A percentile compares a stretch with the other conserved stretches of the same genome.
These are phyloP conservation scores for Bryoerythrophyllum caledonicum DNA, from an alignment of 225 moss, liverwort and hornwort genomes.

Conservation along the genomic window DNA sequence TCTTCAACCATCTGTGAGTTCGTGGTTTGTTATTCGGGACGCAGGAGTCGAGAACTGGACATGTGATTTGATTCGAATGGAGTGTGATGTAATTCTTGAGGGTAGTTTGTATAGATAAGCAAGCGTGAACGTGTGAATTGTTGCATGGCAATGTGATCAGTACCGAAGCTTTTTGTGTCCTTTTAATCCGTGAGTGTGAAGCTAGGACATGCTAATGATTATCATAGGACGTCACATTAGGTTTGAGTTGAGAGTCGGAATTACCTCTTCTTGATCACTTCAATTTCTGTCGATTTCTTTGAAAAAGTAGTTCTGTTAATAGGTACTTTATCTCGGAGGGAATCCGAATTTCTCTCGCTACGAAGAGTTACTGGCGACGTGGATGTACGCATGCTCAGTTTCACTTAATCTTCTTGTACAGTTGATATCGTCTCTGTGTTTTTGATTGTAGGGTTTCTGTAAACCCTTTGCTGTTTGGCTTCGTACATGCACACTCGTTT, in stretches of 20 bases:
- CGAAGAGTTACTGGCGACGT: background rate
- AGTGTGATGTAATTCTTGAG: background rate
- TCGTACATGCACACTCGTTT: background rate
- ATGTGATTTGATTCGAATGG: background rate
- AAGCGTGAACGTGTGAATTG: background rate
- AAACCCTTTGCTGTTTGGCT: slow-evolving; percentile 9
- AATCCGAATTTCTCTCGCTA: background rate
- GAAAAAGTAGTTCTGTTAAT: background rate
- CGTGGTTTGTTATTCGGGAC: background rate
- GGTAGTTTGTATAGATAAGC: background rate
- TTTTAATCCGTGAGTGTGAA: background rate
- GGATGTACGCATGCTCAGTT: background rate
- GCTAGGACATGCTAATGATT: background rate
- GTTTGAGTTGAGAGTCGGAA: background rate
- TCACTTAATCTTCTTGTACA: background rate
- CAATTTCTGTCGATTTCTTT: background rate
- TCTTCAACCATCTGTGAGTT: slow-evolving; percentile 2
- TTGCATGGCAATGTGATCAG: background rate
- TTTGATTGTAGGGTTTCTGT: slow-evolving; percentile 19
- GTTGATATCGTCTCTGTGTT: no score
- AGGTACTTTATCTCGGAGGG: background rate
- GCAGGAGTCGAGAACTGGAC: background rate
- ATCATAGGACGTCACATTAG: background rate
- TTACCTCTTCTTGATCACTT: background rate
- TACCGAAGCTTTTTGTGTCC: background rate